Base-by-base conservation (phyloP, 495 filamentous ascomycete species). In the Talaromyces borbonicus region DNA sequence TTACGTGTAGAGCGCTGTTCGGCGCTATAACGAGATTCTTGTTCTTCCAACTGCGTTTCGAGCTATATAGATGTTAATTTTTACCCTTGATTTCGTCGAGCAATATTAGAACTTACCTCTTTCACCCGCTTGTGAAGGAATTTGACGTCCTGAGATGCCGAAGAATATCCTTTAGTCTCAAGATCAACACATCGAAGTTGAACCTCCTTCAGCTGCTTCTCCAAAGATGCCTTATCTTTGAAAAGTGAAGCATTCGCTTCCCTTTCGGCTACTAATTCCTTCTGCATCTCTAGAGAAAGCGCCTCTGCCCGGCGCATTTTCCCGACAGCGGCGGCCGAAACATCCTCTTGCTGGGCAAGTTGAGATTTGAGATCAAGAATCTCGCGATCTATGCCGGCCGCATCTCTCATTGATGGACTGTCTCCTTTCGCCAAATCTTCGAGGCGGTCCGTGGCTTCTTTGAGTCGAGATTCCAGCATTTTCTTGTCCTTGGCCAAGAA, bases 241-340 rank as follows among this genome's bases (percentile, higher is more conserved):
- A 92, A 84, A 36, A 98, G 73, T 48, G 82, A 79, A 11, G 81
- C 81, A 53, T 83, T 90, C 32, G 74, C 72, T 53, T 98, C 93
- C 14, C 92, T 78, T 59, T 96, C 92, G 11, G 78, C 80, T n/a
- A 81, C 82, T 35, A 97, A 85, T 56, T 98, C 92, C 64, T 93
- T 94, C 59, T 97, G 90, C 48, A 92, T 83, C 65, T 98, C 93
- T 14, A 79, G 78, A 1, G 80, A 80, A 12, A 98, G 68, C 29
- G 87, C 87, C 57, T 98, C 92, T 0, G 93, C 89, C 9, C 90
- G 81, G n/a, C 92, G 77, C 92, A 98, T 98, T 71, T 97, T 97
- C 57, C 88, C 90, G 36, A 97, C 83, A 0, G 92, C 92, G 2
- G 92, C 92, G 3, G 84, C 75, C 15, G 88, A 89, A 22, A 97